Percentiles rank a stretch among this genome's conserved stretches.
These are phyloP conservation scores for Vigna nakashimae DNA, from an alignment of 306 rosid species.

Conservation along the genomic window DNA sequence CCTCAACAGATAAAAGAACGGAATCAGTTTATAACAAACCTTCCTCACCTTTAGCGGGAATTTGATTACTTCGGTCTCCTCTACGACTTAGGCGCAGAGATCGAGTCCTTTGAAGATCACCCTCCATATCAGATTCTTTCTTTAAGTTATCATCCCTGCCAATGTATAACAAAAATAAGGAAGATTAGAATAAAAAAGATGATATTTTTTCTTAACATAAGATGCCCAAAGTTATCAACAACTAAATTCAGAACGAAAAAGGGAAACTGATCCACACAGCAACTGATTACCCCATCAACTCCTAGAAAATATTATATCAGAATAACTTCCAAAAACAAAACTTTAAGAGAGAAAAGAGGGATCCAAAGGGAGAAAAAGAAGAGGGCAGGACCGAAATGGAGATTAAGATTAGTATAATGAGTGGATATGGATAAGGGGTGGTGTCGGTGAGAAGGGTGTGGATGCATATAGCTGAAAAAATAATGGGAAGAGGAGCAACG, in stretches of 20 bases:
- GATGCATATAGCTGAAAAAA: not conserved
- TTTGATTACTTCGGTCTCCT: conserved; percentile 55
- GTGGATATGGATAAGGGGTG: too few relatives aligned
- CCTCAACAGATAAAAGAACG: conserved; percentile 23
- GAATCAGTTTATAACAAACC: conserved; percentile 19
- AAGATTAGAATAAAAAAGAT: conserved; percentile 5
- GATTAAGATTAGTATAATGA: conserved; percentile 1
- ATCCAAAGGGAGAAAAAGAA: conserved; percentile 10
- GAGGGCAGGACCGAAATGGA: conserved; percentile 42
- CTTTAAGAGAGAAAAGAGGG: conserved; percentile 14
- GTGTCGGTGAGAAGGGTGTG: conserved; percentile 19
- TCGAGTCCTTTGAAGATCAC: conserved; percentile 48
- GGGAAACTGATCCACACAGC: conserved; percentile 27
- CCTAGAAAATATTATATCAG: not conserved
- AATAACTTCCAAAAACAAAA: conserved; percentile 37
- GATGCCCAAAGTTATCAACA: conserved; percentile 25
- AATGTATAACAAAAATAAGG: not conserved
- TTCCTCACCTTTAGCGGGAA: conserved; percentile 43
- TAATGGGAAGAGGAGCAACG: not conserved
- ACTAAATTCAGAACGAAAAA: conserved; percentile 16
- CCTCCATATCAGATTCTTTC: conserved; percentile 50
- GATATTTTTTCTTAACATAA: conserved; percentile 11
- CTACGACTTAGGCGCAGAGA: conserved; percentile 56
- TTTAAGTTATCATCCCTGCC: conserved; percentile 50
- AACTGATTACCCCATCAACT: conserved; percentile 36